These are phyloP conservation scores for Zancudomyces culisetae DNA, from an alignment of 371 early-diverging fungal genomes.

Conservation along the genomic window DNA sequence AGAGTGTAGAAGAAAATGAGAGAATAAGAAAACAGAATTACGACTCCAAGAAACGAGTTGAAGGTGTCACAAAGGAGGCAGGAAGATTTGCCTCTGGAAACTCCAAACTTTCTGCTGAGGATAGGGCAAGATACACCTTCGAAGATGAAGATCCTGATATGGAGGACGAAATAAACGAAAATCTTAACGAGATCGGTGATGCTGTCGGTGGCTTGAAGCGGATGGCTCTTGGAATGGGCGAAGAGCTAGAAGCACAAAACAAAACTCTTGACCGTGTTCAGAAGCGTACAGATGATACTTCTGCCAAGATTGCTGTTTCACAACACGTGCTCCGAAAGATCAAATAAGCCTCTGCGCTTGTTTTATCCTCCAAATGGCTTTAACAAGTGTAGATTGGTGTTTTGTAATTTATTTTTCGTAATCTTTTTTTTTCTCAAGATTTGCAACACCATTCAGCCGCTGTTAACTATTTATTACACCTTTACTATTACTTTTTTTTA, in stretches of 20 bases:
- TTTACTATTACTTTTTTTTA: too few relatives aligned
- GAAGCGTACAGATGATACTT: conserved; percentile 12
- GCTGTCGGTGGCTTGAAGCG: conserved; percentile 45
- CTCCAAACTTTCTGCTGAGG: conserved; percentile 13
- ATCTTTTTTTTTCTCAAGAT: too few relatives aligned
- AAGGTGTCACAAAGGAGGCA: conserved; percentile 5
- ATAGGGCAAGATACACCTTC: conserved; percentile 39
- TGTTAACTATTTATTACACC: too few relatives aligned
- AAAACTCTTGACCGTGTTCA: conserved; percentile 11
- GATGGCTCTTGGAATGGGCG: conserved; percentile 50
- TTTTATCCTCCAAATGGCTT: too few relatives aligned
- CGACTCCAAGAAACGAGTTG: conserved; percentile 32
- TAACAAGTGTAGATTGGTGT: too few relatives aligned
- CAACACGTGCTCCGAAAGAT: conserved; percentile 17
- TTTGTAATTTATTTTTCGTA: too few relatives aligned
- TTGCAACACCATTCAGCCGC: too few relatives aligned
- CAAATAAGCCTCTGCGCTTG: conserved; percentile 11
- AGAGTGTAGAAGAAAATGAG: conserved; percentile 21
- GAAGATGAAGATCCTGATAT: conserved; percentile 39
- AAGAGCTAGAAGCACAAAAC: conserved; percentile 54
- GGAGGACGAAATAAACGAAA: conserved; percentile 66
- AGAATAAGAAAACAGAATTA: conserved; percentile 28
- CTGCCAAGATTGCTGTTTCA: conserved; percentile 19
- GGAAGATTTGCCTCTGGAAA: background rate
- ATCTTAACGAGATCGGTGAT: conserved; percentile 43